Evolutionary conservation across 1,139 yeast genomes (phyloP), one percentile per base, ranked within the genome.

Genomic region (Martiniozyma asiatica): DNA sequence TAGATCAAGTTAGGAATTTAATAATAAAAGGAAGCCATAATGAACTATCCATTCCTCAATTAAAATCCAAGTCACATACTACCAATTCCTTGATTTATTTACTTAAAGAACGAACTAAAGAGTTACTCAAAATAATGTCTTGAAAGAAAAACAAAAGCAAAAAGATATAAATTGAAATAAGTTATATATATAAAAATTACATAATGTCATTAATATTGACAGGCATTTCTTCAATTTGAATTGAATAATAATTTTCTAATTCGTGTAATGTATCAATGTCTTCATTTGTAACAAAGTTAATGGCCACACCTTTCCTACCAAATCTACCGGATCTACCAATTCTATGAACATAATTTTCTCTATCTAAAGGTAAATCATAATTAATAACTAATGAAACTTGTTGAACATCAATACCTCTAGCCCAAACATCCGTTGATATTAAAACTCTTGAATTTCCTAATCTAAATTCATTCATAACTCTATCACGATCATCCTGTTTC

Each of bases 311-410:
- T 54, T 84, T 85, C 52, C 97, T 70, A 20, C 97, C 97, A 59
- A 87, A 87, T 47, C 98, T 69, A 4, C 97, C 99, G 4, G 96
- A 85, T 65, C 99, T 87, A 66, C 99, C 98, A 40, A 89, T 87
- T 50, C 97, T 68, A 56, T 87, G 98, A 38, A 87, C 72, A 52
- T 87, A 87, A 58, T 82, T 87, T 52, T 85, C 97, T 49, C 73
- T 71, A 52, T 79, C 89, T 30, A 62, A 56, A 1, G 97, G 97
- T 41, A 89, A 57, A 53, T 87, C 97, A 56, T 84, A 89, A 58
- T 87, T 89, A 32, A 89, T 79, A 17, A 89, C 98, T 35, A 87
- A 61, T 0, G 95, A 82, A n/a, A 87, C 94, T 51, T 87, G 96
- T 57, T 87, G 98, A 17, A 87, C 97, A 55, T 87, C 97, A 34